Percentiles rank a stretch among this genome's conserved stretches.
phyloP scores from a whole-genome alignment of 2,329 filamentous ascomycete species.

The Tolypocladium guangdongense region DNA sequence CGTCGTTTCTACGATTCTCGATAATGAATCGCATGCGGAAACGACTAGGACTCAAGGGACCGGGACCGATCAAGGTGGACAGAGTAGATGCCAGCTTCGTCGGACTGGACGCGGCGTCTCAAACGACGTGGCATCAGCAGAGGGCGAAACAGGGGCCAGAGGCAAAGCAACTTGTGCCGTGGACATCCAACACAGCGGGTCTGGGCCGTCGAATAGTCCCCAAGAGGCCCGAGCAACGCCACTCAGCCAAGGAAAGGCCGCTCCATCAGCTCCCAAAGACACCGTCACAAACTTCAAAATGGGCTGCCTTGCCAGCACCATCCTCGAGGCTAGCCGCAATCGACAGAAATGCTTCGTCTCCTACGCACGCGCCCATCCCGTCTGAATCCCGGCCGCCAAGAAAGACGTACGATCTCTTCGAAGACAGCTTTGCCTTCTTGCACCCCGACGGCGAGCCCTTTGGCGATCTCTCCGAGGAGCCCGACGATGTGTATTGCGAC shows the following conservation, averaged over 20 bases:
- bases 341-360: neutral
- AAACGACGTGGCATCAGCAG: neutral
- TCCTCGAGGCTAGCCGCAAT: neutral
- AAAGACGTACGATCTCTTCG: conserved; percentile 21
- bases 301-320: neutral
- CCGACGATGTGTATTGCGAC: conserved; percentile 43
- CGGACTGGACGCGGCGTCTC: neutral
- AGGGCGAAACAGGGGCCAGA: neutral
- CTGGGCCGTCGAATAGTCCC: neutral
- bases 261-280: neutral
- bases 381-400: neutral
- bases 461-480: conserved; percentile 30
- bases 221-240: neutral
- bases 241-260: neutral
- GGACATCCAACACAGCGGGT: neutral
- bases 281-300: neutral
- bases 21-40: conserved; percentile 51
- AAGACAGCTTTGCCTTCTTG: conserved; percentile 39
- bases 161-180: neutral
- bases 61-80: neutral
- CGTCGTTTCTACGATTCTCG: conserved; percentile 51
- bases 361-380: neutral
- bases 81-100: neutral
- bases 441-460: conserved; percentile 32
- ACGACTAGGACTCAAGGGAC: conserved; percentile 20